A percentile compares a stretch with the other conserved stretches of the same genome.
Conservation (phyloP, 169 alveolate species). For the Plasmodium gonderi region DNA sequence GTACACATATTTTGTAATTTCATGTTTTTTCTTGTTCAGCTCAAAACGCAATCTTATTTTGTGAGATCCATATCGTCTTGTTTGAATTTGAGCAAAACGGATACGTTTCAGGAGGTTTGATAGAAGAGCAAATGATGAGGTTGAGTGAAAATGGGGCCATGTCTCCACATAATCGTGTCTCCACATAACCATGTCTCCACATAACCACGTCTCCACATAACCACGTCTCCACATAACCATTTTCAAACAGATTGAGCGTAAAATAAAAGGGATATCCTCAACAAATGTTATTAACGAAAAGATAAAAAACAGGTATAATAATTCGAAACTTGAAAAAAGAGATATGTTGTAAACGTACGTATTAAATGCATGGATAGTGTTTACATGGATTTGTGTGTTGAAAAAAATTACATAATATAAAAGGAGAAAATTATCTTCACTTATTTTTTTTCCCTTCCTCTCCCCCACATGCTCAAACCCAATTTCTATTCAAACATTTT, state of each 20-base stretch:
- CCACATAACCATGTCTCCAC: neutral
- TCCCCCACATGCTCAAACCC: neutral
- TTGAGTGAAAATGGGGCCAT: neutral
- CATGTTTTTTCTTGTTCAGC: neutral
- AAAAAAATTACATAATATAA: neutral
- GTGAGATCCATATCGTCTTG: conserved; percentile 62
- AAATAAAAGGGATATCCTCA: conserved; percentile 33
- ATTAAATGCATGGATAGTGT: neutral
- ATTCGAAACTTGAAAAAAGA: neutral
- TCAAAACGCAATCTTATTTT: conserved; percentile 60
- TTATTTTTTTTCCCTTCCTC: neutral
- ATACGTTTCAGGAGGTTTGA: conserved; percentile 61
- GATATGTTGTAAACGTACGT: neutral
- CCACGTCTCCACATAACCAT: neutral
- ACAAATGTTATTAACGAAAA: conserved; percentile 40
- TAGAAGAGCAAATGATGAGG: neutral
- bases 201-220: neutral
- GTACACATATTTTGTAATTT: neutral
- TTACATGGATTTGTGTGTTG: too few species aligned
- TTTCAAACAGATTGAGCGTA: conserved; percentile 42
- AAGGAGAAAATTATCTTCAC: neutral
- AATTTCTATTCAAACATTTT: neutral
- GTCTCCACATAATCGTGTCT: neutral
- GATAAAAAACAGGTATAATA: conserved; percentile 46
- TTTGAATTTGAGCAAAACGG: conserved; percentile 53